Evolutionary conservation across 345 rosid species (phyloP).

Genomic region (Pistacia atlantica): DNA sequence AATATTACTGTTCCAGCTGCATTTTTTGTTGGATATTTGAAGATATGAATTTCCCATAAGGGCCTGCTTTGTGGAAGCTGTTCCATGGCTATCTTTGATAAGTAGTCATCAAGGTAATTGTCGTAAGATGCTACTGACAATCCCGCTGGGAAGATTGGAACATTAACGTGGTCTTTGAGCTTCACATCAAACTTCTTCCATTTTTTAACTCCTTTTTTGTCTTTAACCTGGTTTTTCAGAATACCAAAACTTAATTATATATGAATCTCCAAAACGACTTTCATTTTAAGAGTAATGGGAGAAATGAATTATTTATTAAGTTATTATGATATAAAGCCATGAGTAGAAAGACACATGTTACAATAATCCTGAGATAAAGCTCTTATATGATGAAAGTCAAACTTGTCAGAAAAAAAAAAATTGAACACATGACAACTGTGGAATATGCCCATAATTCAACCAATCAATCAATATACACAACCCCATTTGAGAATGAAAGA

Average conservation of each 20-base stretch:
- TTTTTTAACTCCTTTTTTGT: conserved; percentile 24
- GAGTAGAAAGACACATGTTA: background rate
- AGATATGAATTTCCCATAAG: conserved; percentile 54
- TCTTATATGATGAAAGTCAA: background rate
- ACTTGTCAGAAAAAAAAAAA: background rate
- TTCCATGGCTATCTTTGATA: conserved; percentile 33
- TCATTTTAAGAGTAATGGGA: background rate
- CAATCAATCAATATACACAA: background rate
- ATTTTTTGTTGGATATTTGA: conserved; percentile 40
- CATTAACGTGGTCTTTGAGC: conserved; percentile 29
- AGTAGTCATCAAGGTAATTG: conserved; percentile 27
- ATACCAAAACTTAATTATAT: background rate
- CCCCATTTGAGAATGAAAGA: background rate
- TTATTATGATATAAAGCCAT: background rate
- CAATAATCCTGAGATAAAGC: background rate
- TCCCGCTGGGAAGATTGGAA: conserved; percentile 35
- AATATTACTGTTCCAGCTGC: conserved; percentile 37
- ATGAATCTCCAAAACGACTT: background rate
- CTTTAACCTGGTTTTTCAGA: conserved; percentile 28
- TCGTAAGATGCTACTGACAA: conserved; percentile 38
- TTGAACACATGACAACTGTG: background rate
- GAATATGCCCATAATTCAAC: background rate
- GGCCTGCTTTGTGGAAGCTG: conserved; percentile 39
- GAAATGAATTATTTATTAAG: background rate
- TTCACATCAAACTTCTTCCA: conserved; percentile 45